Conservation (phyloP, 2,329 filamentous ascomycete genomes). For the Colletotrichum tropicicola region DNA sequence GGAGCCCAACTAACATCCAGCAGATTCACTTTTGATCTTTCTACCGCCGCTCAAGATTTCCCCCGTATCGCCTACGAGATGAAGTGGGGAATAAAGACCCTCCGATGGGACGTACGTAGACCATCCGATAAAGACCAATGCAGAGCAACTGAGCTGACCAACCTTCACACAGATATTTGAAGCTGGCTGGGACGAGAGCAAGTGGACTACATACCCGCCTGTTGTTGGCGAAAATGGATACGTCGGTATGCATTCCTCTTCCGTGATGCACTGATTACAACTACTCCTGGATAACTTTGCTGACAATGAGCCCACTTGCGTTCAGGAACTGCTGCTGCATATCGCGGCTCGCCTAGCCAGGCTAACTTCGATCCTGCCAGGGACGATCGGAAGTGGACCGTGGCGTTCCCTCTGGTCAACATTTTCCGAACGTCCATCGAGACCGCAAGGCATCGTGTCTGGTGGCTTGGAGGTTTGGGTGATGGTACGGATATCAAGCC, state of each 20-base stretch:
- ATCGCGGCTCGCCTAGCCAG: not conserved
- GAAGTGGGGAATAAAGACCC: conserved; percentile 27
- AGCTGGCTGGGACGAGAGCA: conserved; percentile 44
- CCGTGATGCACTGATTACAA: not conserved
- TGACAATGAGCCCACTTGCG: not conserved
- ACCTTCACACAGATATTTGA: conserved; percentile 43
- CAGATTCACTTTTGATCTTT: conserved; percentile 38
- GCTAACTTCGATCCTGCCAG: conserved; percentile 34
- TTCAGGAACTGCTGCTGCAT: not conserved
- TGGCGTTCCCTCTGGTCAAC: conserved; percentile 37
- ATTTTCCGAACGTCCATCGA: not conserved
- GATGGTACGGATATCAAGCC: conserved; percentile 50
- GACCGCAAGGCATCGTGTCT: conserved; percentile 39
- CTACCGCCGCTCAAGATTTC: conserved; percentile 35
- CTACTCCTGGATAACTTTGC: not conserved
- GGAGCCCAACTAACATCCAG: not conserved
- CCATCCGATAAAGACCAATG: not conserved
- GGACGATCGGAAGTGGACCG: conserved; percentile 36
- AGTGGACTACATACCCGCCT: conserved; percentile 51
- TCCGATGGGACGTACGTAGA: conserved; percentile 36
- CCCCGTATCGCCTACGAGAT: conserved; percentile 35
- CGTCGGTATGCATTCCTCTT: conserved; percentile 40
- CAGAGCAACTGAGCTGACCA: not conserved
- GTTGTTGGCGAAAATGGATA: conserved; percentile 46
- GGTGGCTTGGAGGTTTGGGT: conserved; percentile 54